A percentile compares a stretch with the other conserved stretches of the same genome.
Evolutionary conservation across 768 basidiomycete species (phyloP).

Genomic region (Termitomyces sp.): DNA sequence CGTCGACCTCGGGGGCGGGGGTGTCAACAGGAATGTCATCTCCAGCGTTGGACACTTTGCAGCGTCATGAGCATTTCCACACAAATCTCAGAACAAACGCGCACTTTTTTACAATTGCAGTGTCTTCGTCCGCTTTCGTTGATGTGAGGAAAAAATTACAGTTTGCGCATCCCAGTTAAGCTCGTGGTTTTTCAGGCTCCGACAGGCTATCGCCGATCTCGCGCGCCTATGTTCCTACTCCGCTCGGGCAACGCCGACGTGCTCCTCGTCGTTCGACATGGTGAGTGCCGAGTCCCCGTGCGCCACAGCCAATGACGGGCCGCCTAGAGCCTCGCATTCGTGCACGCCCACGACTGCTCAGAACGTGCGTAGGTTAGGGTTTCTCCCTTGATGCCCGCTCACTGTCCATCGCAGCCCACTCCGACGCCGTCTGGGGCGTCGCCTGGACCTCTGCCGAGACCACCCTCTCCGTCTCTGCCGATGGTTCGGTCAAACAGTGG

Average conservation of each 20-base stretch:
- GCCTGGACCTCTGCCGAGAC: conserved; percentile 65
- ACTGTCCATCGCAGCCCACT: conserved; percentile 54
- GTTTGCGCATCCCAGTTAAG: conserved; percentile 34
- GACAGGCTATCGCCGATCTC: too few relatives aligned
- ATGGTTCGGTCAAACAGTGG: conserved; percentile 75
- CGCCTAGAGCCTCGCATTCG: conserved; percentile 62
- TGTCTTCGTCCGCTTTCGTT: conserved; percentile 93
- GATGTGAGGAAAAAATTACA: conserved; percentile 67
- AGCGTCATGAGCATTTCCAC: conserved; percentile 7
- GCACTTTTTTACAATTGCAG: conserved; percentile 35
- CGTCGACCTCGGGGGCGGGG: conserved; percentile 72
- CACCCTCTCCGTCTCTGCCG: conserved; percentile 69
- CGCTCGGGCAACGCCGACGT: conserved; percentile 44
- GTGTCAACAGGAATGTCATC: conserved; percentile 84
- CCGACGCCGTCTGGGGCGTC: conserved; percentile 76
- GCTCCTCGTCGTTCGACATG: conserved; percentile 14
- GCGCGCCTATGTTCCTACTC: too few relatives aligned
- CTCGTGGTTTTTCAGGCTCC: too few relatives aligned
- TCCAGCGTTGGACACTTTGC: conserved; percentile 92
- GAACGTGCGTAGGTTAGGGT: conserved; percentile 50
- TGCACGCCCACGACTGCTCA: conserved; percentile 68
- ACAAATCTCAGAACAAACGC: conserved; percentile 3
- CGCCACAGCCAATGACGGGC: too few relatives aligned
- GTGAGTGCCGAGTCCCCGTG: background rate
- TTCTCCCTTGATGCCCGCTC: conserved; percentile 23